Evolutionary conservation across 345 rosid genomes (phyloP).

Genomic region (Citrus medica): DNA sequence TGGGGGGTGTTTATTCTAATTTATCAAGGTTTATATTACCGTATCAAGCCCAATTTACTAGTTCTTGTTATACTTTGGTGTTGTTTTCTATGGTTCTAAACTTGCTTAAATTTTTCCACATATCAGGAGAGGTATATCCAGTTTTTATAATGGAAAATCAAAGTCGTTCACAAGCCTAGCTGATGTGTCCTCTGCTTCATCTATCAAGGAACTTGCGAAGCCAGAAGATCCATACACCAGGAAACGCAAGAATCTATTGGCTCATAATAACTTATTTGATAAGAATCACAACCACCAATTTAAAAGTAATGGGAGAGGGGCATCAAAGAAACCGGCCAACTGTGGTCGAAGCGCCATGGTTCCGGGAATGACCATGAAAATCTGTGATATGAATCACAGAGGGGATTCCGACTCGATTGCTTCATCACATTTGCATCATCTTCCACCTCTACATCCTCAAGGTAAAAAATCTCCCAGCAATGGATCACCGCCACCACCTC

Average conservation of each 20-base stretch:
- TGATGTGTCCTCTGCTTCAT: constrained; percentile 29
- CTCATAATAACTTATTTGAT: constrained; percentile 10
- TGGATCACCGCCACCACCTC: constrained; percentile 9
- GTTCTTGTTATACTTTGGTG: neutral
- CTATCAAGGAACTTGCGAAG: constrained; percentile 35
- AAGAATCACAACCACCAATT: constrained; percentile 8
- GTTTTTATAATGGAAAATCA: constrained; percentile 42
- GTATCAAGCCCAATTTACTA: neutral
- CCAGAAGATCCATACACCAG: constrained; percentile 34
- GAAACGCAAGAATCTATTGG: constrained; percentile 36
- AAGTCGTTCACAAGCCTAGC: constrained; percentile 49
- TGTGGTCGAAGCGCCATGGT: constrained; percentile 7
- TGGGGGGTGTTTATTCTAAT: neutral
- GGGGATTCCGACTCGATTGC: constrained; percentile 4
- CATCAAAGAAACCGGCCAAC: constrained; percentile 17
- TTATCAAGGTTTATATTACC: neutral
- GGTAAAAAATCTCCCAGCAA: constrained; percentile 18
- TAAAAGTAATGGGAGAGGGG: constrained; percentile 14
- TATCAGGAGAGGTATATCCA: constrained; percentile 43
- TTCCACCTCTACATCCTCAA: constrained; percentile 36
- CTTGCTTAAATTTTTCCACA: neutral
- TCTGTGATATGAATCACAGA: neutral
- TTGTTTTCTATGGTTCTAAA: neutral
- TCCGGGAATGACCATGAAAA: neutral
- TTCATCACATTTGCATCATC: constrained; percentile 17